Evolutionary conservation across 2,329 filamentous ascomycete genomes (phyloP).

Genomic region (Colletotrichum musicola): DNA sequence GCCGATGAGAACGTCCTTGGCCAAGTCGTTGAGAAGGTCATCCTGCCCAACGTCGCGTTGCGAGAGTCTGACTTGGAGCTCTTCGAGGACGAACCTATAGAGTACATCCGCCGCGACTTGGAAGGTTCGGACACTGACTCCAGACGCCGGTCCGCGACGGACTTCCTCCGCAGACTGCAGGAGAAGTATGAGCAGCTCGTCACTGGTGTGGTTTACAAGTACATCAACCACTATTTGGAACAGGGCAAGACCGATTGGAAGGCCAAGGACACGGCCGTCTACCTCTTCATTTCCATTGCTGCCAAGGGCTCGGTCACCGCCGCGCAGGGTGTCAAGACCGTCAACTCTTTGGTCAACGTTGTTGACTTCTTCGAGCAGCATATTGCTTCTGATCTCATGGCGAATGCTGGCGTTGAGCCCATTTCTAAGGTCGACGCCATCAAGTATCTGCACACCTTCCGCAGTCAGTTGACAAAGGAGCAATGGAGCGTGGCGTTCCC

Average conservation of each 20-base stretch:
- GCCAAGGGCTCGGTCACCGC: constrained; percentile 91
- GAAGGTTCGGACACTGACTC: constrained; percentile 98
- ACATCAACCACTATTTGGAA: constrained; percentile 87
- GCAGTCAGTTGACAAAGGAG: constrained; percentile 90
- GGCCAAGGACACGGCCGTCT: constrained; percentile 97
- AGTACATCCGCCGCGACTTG: constrained; percentile 94
- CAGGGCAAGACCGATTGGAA: constrained; percentile 91
- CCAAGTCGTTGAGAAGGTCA: constrained; percentile 95
- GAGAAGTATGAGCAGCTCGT: constrained; percentile 89
- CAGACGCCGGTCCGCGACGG: constrained; percentile 89
- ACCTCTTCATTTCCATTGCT: constrained; percentile 93
- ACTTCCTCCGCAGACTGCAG: constrained; percentile 90
- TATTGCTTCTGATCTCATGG: constrained; percentile 88
- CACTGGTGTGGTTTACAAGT: constrained; percentile 86
- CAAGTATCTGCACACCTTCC: constrained; percentile 97
- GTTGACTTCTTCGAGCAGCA: constrained; percentile 96
- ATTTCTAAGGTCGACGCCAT: constrained; percentile 98
- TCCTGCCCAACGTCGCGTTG: constrained; percentile 91
- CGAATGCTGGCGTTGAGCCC: constrained; percentile 76
- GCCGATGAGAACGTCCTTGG: constrained; percentile 83
- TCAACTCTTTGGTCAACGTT: constrained; percentile 89
- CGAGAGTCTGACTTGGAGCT: constrained; percentile 95
- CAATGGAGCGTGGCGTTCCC: constrained; percentile 94
- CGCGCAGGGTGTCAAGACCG: constrained; percentile 89
- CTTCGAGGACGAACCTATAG: constrained; percentile 98